Evolutionary conservation across 106 monocot genomes (phyloP), one percentile per base, ranked within the genome.

Genomic region (Allium sativum): DNA sequence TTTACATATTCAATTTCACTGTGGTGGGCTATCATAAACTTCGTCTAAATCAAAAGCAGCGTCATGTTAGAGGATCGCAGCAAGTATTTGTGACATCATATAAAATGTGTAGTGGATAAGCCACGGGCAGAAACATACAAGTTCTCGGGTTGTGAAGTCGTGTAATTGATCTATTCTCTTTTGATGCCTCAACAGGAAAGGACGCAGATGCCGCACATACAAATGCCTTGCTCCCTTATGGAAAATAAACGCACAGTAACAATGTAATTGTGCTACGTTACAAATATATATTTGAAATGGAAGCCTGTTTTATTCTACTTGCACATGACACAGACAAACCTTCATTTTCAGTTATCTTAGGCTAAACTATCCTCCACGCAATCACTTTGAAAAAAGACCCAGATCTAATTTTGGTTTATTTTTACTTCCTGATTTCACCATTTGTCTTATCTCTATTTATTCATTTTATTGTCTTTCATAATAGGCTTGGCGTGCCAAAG

Each of bases 101-200:
- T 14, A 44, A 43, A 44, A 31, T 9, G 0, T 21, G 56, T 8
- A 21, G 3, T 56, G 56, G 9, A 56, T 11, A 56, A 10, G 56
- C 31, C 56, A 56, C 19, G 7, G 13, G 3, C 17, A 59, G 41
- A 42, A 47, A 56, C 84, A 53, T 85, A 89, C 93, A 61, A 78
- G 73, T 72, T 89, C 93, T 60, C 52, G 62, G 20, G 78, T 74
- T 0, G 72, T 61, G n/a, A 61, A 59, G 50, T 44, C 44, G 10
- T 82, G 73, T 6, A 93, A 17, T 56, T 65, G 70, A 68, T 93
- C 89, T 59, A 93, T 58, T 73, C 45, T 86, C 62, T 75, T 80
- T 77, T 93, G 93, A 78, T 89, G 89, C 47, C 73, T 90, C 72
- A 84, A 57, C 21, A 95, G 64, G 61, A 95, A 86, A 21, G 86